Base-by-base conservation (phyloP, 352 stramenopile genomes). In the Globisporangium splendens region DNA sequence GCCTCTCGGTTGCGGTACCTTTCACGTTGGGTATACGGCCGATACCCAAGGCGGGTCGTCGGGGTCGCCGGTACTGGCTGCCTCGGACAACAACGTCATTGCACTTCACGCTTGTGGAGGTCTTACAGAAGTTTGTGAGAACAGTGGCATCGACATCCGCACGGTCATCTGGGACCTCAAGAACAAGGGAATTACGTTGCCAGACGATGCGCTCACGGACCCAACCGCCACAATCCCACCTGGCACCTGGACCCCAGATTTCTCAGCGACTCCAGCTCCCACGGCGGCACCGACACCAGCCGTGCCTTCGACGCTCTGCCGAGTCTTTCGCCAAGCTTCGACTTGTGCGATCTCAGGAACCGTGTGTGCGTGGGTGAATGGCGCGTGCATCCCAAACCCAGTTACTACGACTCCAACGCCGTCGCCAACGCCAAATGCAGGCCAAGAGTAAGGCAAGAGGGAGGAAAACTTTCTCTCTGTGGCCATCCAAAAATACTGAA, bases 31-130 rank as follows among this genome's bases (percentile, higher is more conserved):
- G 3, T 86, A 86, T 70, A 59, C 57, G 12, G 64, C 73, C 0
- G 76, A 86, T 48, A 84, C 76, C 2, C 54, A 72, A 35, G 22
- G 43, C 0, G 70, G 75, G 1, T 76, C 75, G 0, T 86, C 72
- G 0, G 76, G 76, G 3, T 83, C 73, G 18, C 76, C 73, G 0
- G 64, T 86, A 1, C 43, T 83, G 5, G 66, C 64, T 12, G 48
- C 59, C 17, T 59, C 52, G 1, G 73, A 84, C 58, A 83, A 86
- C 57, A 5, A 21, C 10, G 77, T 86, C 13, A 56, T 84, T 2
- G 74, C 57, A 12, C 68, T 87, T 10, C 77, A 87, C 63, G 69
- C 66, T 49, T 87, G 77, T 48, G 77, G 73, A 5, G 65, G 65
- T 21, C 56, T 68, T 17, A 46, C 28, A 1, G 54, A 43, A 14